These are phyloP conservation scores for Speleostelium caveatum DNA, from an alignment of 78 protist genomes.

Conservation along the genomic window DNA sequence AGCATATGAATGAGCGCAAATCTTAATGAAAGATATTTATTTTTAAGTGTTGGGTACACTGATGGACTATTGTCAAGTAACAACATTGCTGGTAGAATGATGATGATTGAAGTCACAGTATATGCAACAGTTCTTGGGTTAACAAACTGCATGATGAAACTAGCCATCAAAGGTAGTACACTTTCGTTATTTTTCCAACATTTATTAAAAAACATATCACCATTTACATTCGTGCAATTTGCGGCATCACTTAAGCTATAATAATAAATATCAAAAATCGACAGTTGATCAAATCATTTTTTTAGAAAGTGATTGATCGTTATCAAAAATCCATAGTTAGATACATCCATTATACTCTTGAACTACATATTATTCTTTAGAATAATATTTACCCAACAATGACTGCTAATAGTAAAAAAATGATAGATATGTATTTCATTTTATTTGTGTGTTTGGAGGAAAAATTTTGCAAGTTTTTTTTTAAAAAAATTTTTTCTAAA, in stretches of 20 bases:
- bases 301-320: too few species aligned
- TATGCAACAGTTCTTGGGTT: constrained; percentile 73
- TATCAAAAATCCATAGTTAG: too few species aligned
- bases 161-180: constrained; percentile 74
- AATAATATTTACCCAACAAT: too few species aligned
- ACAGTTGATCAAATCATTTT: too few species aligned
- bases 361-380: too few species aligned
- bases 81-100: constrained; percentile 63
- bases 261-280: too few species aligned
- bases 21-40: constrained; percentile 32
- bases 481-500: too few species aligned
- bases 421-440: neutral
- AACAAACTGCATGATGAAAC: constrained; percentile 72
- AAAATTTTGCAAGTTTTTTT: too few species aligned
- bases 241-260: too few species aligned
- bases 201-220: constrained; percentile 60
- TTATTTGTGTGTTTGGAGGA: neutral
- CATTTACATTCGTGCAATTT: constrained; percentile 68
- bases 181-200: constrained; percentile 50
- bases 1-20: constrained; percentile 50
- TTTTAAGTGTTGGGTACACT: constrained; percentile 60
- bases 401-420: too few species aligned
- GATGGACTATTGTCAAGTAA: constrained; percentile 48
- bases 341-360: too few species aligned
- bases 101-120: constrained; percentile 7